Percentiles rank a stretch among this genome's conserved stretches.
Evolutionary conservation across 2,329 filamentous ascomycete species (phyloP).

Genomic region (Fusarium agapanthi): DNA sequence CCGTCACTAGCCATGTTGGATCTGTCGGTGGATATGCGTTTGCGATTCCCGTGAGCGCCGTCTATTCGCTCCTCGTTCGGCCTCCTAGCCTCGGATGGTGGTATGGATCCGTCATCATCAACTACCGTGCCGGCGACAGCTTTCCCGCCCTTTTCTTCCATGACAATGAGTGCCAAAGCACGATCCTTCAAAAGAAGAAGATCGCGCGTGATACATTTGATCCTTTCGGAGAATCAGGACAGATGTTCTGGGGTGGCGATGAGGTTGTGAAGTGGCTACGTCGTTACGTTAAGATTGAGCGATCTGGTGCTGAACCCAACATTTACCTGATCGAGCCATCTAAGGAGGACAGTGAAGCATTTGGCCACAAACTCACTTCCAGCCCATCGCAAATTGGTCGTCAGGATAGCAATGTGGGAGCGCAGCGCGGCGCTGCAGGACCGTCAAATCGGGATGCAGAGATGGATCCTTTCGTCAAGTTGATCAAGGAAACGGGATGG

Average conservation of each 20-base stretch:
- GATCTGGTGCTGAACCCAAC: conserved; percentile 86
- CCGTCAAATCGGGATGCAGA: conserved; percentile 67
- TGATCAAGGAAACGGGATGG: conserved; percentile 94
- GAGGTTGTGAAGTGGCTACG: conserved; percentile 92
- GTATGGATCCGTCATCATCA: conserved; percentile 96
- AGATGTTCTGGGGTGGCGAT: conserved; percentile 97
- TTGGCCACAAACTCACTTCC: conserved; percentile 70
- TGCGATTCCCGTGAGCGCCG: conserved; percentile 85
- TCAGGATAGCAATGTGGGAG: conserved; percentile 46
- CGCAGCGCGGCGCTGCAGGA: conserved; percentile 45
- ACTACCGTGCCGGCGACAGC: conserved; percentile 87
- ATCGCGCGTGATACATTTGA: conserved; percentile 86
- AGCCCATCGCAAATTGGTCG: conserved; percentile 37
- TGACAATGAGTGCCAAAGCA: conserved; percentile 95
- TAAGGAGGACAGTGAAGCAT: conserved; percentile 83
- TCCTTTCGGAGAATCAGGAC: conserved; percentile 83
- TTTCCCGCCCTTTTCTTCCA: conserved; percentile 98
- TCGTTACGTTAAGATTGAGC: conserved; percentile 82
- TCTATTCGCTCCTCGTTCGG: conserved; percentile 89
- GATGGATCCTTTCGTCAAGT: conserved; percentile 94
- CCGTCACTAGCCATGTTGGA: conserved; percentile 77
- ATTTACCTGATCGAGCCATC: conserved; percentile 91
- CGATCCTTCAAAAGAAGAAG: conserved; percentile 92
- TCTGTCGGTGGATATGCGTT: conserved; percentile 86
- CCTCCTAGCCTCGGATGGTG: conserved; percentile 97